Percentiles rank a stretch among this genome's conserved stretches.
Conservation (phyloP, 179 eudicot species). For the Patellifolia procumbens region DNA sequence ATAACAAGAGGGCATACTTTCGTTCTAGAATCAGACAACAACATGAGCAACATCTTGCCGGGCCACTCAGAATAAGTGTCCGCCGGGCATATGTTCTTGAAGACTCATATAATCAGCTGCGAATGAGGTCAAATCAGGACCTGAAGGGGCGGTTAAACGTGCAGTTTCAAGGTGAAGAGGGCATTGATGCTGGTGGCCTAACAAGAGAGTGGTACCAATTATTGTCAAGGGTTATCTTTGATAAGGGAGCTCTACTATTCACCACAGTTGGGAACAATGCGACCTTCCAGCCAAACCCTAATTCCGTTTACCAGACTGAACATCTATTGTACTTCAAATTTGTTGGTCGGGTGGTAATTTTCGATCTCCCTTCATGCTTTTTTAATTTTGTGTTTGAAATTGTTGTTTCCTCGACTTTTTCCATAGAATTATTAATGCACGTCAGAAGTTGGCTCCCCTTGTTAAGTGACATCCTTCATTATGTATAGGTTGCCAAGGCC, state of each 20-base stretch:
- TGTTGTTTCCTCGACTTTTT: neutral
- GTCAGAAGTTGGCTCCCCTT: neutral
- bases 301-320: slow-evolving; percentile 97
- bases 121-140: slow-evolving; percentile 91
- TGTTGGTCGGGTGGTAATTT: slow-evolving; percentile 95
- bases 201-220: slow-evolving; percentile 99
- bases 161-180: slow-evolving; percentile 99
- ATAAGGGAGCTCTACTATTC: slow-evolving; percentile 91
- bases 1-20: slow-evolving; percentile 89
- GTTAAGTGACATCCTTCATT: slow-evolving; percentile 7
- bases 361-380: neutral
- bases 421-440: neutral
- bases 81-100: slow-evolving; percentile 95
- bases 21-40: slow-evolving; percentile 94
- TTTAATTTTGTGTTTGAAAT: neutral
- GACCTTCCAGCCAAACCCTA: slow-evolving; percentile 98
- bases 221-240: slow-evolving; percentile 90
- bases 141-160: slow-evolving; percentile 92
- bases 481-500: slow-evolving; percentile 88
- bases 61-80: slow-evolving; percentile 84
- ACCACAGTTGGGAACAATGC: slow-evolving; percentile 95
- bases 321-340: slow-evolving; percentile 99
- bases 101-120: slow-evolving; percentile 94
- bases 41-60: slow-evolving; percentile 93
- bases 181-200: slow-evolving; percentile 99